phyloP scores from a whole-genome alignment of 1,284 basidiomycete genomes.

The Leccinum pachyderme region DNA sequence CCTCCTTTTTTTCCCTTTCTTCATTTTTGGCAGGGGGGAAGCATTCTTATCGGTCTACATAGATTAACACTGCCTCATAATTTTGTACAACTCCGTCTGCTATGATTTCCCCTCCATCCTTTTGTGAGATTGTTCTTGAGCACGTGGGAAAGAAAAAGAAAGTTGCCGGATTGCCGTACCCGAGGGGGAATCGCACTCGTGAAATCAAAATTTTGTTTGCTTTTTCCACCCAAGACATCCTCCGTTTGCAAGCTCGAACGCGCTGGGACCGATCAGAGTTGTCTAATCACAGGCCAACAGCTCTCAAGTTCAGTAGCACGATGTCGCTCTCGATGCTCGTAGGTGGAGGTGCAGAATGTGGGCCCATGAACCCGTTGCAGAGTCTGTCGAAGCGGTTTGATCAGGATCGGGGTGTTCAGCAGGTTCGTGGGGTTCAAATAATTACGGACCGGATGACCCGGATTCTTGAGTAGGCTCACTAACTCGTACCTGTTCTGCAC shows the following conservation, averaged over 20 bases:
- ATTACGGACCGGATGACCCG: constrained; percentile 6
- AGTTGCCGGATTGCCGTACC: constrained; percentile 1
- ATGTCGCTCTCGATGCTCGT: constrained; percentile 80
- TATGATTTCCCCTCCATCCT: neutral
- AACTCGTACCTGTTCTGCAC: neutral
- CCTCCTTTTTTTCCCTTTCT: constrained; percentile 2
- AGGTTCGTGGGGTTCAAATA: constrained; percentile 45
- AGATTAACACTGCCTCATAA: constrained; percentile 32
- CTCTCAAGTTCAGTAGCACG: neutral
- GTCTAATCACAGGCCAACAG: neutral
- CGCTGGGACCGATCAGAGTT: neutral
- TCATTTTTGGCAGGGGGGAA: constrained; percentile 20
- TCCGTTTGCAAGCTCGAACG: neutral
- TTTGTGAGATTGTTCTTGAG: constrained; percentile 11
- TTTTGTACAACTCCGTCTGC: constrained; percentile 24
- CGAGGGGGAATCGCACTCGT: neutral
- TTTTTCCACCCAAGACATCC: neutral
- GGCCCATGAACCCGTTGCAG: constrained; percentile 79
- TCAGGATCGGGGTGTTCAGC: constrained; percentile 73
- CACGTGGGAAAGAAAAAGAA: constrained; percentile 13
- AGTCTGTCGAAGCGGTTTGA: constrained; percentile 75
- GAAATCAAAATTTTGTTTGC: neutral
- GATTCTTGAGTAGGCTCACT: constrained; percentile 16
- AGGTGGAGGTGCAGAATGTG: constrained; percentile 72
- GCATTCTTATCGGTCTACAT: constrained; percentile 22